These are phyloP conservation scores for Lepidium sativum DNA, from an alignment of 345 rosid genomes.

Conservation along the genomic window DNA sequence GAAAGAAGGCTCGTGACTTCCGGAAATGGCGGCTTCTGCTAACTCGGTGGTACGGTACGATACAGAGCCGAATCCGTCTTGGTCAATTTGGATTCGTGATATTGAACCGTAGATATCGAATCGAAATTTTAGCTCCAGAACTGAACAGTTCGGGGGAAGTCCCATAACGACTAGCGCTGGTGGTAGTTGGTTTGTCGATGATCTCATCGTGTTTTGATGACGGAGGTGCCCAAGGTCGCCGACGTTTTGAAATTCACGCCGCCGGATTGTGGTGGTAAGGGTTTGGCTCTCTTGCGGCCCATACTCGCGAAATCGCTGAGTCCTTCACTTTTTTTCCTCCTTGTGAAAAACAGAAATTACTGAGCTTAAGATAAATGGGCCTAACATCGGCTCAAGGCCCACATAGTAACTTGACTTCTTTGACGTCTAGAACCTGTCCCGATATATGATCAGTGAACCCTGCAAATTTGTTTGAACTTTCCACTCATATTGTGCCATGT, in stretches of 20 bases:
- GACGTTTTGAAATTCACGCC: conserved; percentile 40
- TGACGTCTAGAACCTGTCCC: no score
- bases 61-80: conserved; percentile 52
- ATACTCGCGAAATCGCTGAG: background rate
- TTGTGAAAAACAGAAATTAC: background rate
- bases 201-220: conserved; percentile 6
- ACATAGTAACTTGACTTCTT: background rate
- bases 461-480: no score
- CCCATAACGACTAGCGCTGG: conserved; percentile 57
- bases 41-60: conserved; percentile 60
- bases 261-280: background rate
- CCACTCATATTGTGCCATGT: no score
- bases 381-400: background rate
- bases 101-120: conserved; percentile 92
- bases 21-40: conserved; percentile 71
- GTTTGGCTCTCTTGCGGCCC: conserved; percentile 26
- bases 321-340: background rate
- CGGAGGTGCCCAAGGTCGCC: conserved; percentile 43
- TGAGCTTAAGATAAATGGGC: background rate
- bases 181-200: conserved; percentile 39
- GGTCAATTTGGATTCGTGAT: conserved; percentile 73
- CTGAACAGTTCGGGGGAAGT: conserved; percentile 58
- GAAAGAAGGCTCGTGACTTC: conserved; percentile 61
- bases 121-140: conserved; percentile 78
- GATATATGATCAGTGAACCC: no score